Evolutionary conservation across 78 protist genomes (phyloP), one percentile per base, ranked within the genome.

Genomic region (Pelomyxa schiedti): DNA sequence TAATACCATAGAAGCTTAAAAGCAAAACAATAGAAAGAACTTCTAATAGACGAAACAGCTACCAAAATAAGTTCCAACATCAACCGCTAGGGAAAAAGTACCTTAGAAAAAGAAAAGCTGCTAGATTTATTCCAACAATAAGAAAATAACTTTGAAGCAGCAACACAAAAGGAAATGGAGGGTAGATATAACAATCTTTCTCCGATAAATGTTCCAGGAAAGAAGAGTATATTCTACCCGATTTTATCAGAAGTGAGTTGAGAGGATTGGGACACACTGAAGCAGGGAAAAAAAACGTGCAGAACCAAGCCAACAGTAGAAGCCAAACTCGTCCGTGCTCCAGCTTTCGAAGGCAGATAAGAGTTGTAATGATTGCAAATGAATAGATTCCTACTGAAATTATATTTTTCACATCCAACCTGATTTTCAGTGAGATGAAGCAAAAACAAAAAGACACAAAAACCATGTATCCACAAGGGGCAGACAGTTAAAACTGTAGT

Each of bases 151-250:
- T 16, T 16, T 16, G 58, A 47, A 47, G 32, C 37, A 3, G 39
- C 29, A 29, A n/a, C 3, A 29, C 75, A 71, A 64, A 38, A 71
- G 26, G 41, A 36, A 4, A 40, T 29, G 3, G 75, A 71, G 28
- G 75, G 75, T 32, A 37, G 0, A 64, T 71, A 71, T 7, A 40
- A 4, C 22, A 71, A 32, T 16, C 75, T 58, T 39, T 71, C 75
- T 1, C 32, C 75, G 29, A 71, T 28, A 16, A 40, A 32, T 8
- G 42, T 30, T 0, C 75, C 75, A n/a, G 43, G 67, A 4, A 8
- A 40, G 58, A 71, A 38, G 4, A 71, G 30, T 7, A 71, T 30
- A 24, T 71, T 71, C n/a, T 47, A 16, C n/a, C 58, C 32, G 16
- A 47, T 16, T 47, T 24, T 16, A 16, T 16, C 32, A 47, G 58